Base-by-base conservation (phyloP, 2,329 filamentous ascomycete genomes). In the Aspergillus japonicus region DNA sequence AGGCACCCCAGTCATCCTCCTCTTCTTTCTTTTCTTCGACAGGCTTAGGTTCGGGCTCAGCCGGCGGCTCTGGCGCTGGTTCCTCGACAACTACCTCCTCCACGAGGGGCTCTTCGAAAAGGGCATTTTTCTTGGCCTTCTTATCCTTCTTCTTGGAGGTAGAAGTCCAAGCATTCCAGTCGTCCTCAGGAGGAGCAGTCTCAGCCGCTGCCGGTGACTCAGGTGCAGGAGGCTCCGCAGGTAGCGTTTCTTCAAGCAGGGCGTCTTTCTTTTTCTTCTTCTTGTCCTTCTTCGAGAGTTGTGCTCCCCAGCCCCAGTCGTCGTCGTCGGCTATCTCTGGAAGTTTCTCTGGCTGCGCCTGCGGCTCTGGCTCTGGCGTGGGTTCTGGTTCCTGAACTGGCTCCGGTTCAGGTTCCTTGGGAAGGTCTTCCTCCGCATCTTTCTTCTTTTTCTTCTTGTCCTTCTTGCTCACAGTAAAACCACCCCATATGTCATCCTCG, bases 371-470 rank as follows among this genome's bases (percentile, higher is more conserved):
- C 24, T 60, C 54, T 56, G 42, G 47, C 44, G 48, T 52, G 14
- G 51, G 61, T 26, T 71, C 63, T 47, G 68, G 59, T 19, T 68
- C 68, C 29, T 67, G 61, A 5, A 64, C 59, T 10, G 65, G 59
- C 52, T 67, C 69, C 4, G 64, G 59, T 1, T 35, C 56, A 4
- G 47, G 50, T 23, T 70, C 65, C 50, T 66, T 63, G 16, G 56
- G 52, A 73, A 61, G 67, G 16, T 31, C 67, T 19, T 71, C 65
- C 16, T 68, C 56, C 10, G 61, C 19, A 23, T 21, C 56, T 29
- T 64, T 62, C 62, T 79, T 79, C 66, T 71, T 72, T 58, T 81
- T 82, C 65, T 81, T 82, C 64, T 80, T 78, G 48, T 77, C 72
- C 54, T 80, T 79, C 62, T 77, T 84, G 47, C 70, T 66, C 35